These are phyloP conservation scores for Cryoendolithus antarcticus DNA, from an alignment of 2,329 filamentous ascomycete species.

Conservation along the genomic window DNA sequence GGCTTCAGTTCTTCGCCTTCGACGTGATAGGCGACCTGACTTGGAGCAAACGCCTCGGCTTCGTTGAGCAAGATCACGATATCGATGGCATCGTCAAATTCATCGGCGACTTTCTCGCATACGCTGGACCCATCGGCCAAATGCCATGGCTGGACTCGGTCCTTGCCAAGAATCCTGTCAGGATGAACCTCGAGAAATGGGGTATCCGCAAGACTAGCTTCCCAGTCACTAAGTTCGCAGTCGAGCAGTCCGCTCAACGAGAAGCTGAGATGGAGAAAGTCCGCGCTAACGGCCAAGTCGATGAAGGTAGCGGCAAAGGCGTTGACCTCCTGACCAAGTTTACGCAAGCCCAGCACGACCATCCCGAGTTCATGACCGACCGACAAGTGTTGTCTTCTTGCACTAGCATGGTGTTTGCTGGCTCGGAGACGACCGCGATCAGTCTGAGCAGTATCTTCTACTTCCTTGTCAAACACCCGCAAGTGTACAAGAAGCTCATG, in stretches of 20 bases:
- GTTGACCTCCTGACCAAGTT: conserved; percentile 61
- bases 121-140: conserved; percentile 60
- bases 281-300: conserved; percentile 26
- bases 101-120: conserved; percentile 52
- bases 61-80: conserved; percentile 61
- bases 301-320: conserved; percentile 27
- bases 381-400: conserved; percentile 57
- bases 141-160: conserved; percentile 59
- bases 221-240: conserved; percentile 60
- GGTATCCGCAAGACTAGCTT: conserved; percentile 58
- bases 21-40: conserved; percentile 71
- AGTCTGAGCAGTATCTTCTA: conserved; percentile 61
- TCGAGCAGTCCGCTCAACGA: conserved; percentile 54
- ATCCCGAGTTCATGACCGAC: conserved; percentile 61
- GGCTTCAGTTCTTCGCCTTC: conserved; percentile 73
- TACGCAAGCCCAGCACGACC: conserved; percentile 52
- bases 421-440: conserved; percentile 70
- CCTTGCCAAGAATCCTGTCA: conserved; percentile 63
- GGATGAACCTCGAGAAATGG: conserved; percentile 53
- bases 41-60: conserved; percentile 63
- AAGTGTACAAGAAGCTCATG: conserved; percentile 42
- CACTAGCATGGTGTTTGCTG: conserved; percentile 60
- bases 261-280: conserved; percentile 41
- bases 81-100: conserved; percentile 62
- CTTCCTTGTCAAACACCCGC: conserved; percentile 53